Conservation (phyloP, 495 filamentous ascomycete genomes). For the Corynascus novoguineensis region DNA sequence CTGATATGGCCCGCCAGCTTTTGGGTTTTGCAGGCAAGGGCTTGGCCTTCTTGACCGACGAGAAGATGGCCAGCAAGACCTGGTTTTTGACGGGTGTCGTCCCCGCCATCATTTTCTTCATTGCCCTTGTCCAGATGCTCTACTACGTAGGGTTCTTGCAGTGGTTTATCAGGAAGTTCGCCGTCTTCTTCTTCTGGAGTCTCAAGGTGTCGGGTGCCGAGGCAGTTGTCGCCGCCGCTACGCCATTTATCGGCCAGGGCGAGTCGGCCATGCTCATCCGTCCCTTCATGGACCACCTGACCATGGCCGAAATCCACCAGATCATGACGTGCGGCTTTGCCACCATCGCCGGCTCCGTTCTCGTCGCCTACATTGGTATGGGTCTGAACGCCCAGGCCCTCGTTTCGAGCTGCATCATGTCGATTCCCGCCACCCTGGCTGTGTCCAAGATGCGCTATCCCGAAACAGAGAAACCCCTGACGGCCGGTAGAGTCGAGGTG, state of each 20-base stretch:
- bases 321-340: slow-evolving; percentile 73
- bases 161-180: slow-evolving; percentile 83
- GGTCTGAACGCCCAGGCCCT: slow-evolving; percentile 78
- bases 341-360: slow-evolving; percentile 63
- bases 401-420: slow-evolving; percentile 92
- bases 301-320: slow-evolving; percentile 80
- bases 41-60: slow-evolving; percentile 63
- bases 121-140: slow-evolving; percentile 74
- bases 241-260: slow-evolving; percentile 89
- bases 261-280: slow-evolving; percentile 89
- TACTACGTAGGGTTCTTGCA: slow-evolving; percentile 75
- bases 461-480: slow-evolving; percentile 78
- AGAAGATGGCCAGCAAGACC: slow-evolving; percentile 32
- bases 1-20: slow-evolving; percentile 59
- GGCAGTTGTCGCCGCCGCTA: slow-evolving; percentile 87
- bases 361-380: slow-evolving; percentile 74
- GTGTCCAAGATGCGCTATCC: slow-evolving; percentile 84
- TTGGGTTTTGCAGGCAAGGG: slow-evolving; percentile 68
- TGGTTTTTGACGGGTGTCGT: slow-evolving; percentile 72
- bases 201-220: slow-evolving; percentile 90
- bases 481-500: slow-evolving; percentile 70
- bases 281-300: slow-evolving; percentile 78
- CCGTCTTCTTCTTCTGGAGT: slow-evolving; percentile 83
- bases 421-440: slow-evolving; percentile 80
- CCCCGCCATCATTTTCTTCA: slow-evolving; percentile 89